Percentiles rank a stretch among this genome's conserved stretches.
These are phyloP conservation scores for Platanthera guangdongensis DNA, from an alignment of 106 monocot species.

Conservation along the genomic window DNA sequence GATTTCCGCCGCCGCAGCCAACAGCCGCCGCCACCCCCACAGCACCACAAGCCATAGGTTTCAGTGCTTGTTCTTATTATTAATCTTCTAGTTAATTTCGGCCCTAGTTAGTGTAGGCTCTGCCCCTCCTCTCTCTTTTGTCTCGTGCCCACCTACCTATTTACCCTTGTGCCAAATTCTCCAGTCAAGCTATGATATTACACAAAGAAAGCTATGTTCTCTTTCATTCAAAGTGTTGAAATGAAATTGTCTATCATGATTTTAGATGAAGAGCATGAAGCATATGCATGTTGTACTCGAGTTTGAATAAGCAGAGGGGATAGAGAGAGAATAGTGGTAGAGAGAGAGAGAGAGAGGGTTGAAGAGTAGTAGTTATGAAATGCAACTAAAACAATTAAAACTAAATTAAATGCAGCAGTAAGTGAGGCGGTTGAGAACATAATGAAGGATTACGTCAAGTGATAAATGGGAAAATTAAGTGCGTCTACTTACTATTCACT, in stretches of 20 bases:
- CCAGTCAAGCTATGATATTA: conserved; percentile 4
- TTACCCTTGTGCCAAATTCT: conserved; percentile 14
- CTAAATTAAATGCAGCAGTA: conserved; percentile 24
- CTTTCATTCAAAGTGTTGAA: neutral
- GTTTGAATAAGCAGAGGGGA: neutral
- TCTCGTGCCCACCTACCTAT: neutral
- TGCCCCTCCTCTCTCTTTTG: neutral
- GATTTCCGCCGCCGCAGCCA: neutral
- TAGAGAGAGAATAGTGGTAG: conserved; percentile 9
- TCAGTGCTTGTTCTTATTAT: neutral
- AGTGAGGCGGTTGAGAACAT: conserved; percentile 31
- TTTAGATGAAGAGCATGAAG: neutral
- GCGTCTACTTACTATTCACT: neutral
- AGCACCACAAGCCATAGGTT: neutral
- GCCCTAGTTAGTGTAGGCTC: neutral
- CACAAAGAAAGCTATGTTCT: neutral
- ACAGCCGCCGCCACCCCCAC: neutral
- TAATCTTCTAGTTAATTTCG: neutral
- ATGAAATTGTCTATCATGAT: too few relatives aligned
- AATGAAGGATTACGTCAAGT: conserved; percentile 19
- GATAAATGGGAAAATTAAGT: conserved; percentile 25
- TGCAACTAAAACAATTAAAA: conserved; percentile 9
- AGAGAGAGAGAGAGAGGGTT: neutral
- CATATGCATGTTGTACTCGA: neutral
- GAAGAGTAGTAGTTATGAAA: neutral